phyloP scores from a whole-genome alignment of 164 flowering plant genomes.

The Kalanchoe fedtschenkoi region DNA sequence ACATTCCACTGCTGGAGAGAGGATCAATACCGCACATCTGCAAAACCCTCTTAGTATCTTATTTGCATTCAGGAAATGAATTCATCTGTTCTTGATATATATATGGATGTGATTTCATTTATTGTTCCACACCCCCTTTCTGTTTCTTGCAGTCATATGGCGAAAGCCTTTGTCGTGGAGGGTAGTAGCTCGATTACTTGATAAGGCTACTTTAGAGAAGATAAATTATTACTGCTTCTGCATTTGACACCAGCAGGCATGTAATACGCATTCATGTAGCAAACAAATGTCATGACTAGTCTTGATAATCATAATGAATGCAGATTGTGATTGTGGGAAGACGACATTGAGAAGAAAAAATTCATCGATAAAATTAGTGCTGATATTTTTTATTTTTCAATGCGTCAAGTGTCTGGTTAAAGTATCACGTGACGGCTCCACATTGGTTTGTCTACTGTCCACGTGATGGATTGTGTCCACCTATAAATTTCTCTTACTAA shows the following conservation, averaged over 20 bases:
- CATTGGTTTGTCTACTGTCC: too few relatives aligned
- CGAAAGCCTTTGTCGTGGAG: constrained; percentile 58
- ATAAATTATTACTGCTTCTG: constrained; percentile 20
- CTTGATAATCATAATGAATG: constrained; percentile 11
- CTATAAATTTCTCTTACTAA: too few relatives aligned
- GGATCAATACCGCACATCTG: too few relatives aligned
- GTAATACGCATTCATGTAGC: too few relatives aligned
- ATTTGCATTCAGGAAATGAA: too few relatives aligned
- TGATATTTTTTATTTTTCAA: too few relatives aligned
- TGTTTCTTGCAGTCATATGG: constrained; percentile 52
- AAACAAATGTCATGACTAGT: background rate
- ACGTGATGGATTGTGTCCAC: too few relatives aligned
- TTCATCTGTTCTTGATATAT: background rate
- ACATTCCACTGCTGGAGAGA: too few relatives aligned
- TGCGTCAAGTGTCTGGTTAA: too few relatives aligned
- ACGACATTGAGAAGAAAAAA: constrained; percentile 32
- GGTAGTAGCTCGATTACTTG: constrained; percentile 60
- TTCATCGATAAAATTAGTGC: constrained; percentile 49
- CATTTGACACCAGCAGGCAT: background rate
- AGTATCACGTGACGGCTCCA: too few relatives aligned
- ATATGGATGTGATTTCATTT: background rate
- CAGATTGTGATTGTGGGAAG: constrained; percentile 60
- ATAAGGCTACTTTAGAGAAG: constrained; percentile 73
- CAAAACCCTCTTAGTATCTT: too few relatives aligned
- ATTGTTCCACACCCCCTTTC: background rate